A percentile compares a stretch with the other conserved stretches of the same genome.
Conservation (phyloP, 2,329 filamentous ascomycete species). For the Verticillium longisporum region DNA sequence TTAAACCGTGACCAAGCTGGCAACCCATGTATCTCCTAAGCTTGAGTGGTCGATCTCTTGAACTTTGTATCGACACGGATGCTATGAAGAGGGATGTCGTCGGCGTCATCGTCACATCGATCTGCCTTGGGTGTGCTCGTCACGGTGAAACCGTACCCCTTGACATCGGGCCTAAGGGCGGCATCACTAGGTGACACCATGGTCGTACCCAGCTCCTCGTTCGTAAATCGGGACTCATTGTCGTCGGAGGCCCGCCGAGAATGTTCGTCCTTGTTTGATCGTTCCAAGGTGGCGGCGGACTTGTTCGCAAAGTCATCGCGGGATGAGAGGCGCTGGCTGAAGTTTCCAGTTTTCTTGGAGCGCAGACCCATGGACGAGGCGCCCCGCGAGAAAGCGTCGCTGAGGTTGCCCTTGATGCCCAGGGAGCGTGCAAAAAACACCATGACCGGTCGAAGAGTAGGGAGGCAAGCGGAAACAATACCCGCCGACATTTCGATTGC, state of each 20-base stretch:
- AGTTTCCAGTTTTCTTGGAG: slow-evolving; percentile 14
- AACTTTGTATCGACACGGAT: slow-evolving; percentile 31
- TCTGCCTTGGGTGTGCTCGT: slow-evolving; percentile 20
- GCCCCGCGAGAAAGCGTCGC: slow-evolving; percentile 21
- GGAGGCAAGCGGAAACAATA: slow-evolving; percentile 46
- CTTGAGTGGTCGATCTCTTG: slow-evolving; percentile 14
- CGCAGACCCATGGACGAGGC: slow-evolving; percentile 14
- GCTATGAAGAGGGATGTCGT: slow-evolving; percentile 29
- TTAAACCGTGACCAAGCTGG: not conserved
- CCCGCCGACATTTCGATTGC: slow-evolving; percentile 41
- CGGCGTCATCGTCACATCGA: slow-evolving; percentile 19
- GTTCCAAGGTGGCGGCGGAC: slow-evolving; percentile 4
- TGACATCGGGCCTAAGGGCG: slow-evolving; percentile 22
- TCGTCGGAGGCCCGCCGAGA: slow-evolving; percentile 24
- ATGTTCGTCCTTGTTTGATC: slow-evolving; percentile 15
- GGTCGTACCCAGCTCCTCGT: not conserved
- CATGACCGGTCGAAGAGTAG: slow-evolving; percentile 34
- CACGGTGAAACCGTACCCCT: slow-evolving; percentile 22
- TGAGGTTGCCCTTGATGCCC: slow-evolving; percentile 28
- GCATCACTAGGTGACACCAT: slow-evolving; percentile 10
- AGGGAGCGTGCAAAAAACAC: slow-evolving; percentile 27
- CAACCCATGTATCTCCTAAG: not conserved
- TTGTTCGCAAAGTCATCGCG: slow-evolving; percentile 3
- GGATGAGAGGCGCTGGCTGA: slow-evolving; percentile 10
- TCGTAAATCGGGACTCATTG: slow-evolving; percentile 16